Evolutionary conservation across 202 grass and related monocot genomes (phyloP).

Genomic region (Schoenoplectus tabernaemontani): DNA sequence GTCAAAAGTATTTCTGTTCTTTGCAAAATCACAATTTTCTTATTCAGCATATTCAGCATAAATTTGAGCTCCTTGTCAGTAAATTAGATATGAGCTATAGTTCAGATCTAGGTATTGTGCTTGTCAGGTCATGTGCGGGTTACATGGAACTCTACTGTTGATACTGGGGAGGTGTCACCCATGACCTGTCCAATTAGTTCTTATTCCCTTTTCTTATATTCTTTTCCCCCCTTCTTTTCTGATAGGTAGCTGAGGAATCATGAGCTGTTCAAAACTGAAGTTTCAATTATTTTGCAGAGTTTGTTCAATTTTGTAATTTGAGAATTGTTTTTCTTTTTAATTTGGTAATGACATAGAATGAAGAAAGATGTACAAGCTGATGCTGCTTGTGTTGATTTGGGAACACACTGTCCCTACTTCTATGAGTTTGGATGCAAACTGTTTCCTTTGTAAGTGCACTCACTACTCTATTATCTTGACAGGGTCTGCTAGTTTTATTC

Average conservation of each 20-base stretch:
- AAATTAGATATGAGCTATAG: not conserved
- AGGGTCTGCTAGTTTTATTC: not conserved
- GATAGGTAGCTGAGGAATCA: not conserved
- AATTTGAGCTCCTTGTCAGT: too few species aligned
- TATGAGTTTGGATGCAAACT: constrained; percentile 90
- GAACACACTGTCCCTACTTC: constrained; percentile 56
- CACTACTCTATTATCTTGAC: not conserved
- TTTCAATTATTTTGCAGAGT: not conserved
- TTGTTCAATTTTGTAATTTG: not conserved
- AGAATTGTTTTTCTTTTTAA: too few species aligned
- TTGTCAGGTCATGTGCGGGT: not conserved
- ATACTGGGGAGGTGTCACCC: not conserved
- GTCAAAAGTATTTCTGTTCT: constrained; percentile 49
- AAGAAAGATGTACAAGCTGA: constrained; percentile 87
- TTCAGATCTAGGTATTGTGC: too few species aligned
- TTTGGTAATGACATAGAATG: constrained; percentile 40
- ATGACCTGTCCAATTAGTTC: not conserved
- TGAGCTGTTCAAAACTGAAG: not conserved
- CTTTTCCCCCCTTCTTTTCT: not conserved
- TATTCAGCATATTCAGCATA: not conserved
- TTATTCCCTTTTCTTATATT: not conserved
- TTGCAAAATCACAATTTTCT: not conserved
- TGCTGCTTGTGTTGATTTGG: constrained; percentile 90
- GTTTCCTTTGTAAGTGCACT: constrained; percentile 59
- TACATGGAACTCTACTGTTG: not conserved